Evolutionary conservation across 2,329 filamentous ascomycete species (phyloP).

Genomic region (Botrytis hyacinthi): DNA sequence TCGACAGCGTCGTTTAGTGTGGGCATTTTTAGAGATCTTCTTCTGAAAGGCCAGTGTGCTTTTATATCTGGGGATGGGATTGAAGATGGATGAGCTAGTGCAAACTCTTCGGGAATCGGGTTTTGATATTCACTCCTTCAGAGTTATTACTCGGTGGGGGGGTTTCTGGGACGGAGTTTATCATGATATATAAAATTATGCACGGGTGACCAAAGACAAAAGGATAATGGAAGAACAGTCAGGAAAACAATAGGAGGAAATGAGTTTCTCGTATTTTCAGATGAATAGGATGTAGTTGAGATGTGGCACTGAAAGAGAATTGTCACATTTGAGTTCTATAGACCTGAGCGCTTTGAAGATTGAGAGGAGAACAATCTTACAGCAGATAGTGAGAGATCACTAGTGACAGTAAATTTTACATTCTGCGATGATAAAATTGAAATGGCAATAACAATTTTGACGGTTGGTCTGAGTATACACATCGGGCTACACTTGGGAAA

Average conservation of each 20-base stretch:
- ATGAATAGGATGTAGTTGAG: neutral
- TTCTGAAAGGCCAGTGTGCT: neutral
- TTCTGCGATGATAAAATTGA: neutral
- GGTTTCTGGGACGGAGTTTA: accelerated
- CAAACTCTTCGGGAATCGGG: accelerated
- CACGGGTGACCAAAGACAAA: too few relatives aligned
- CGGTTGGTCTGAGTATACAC: neutral
- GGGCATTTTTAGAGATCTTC: too few relatives aligned
- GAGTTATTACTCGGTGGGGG: neutral
- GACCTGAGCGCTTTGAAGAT: too few relatives aligned
- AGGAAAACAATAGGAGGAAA: accelerated
- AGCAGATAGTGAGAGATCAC: neutral
- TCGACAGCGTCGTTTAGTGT: too few relatives aligned
- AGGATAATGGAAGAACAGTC: too few relatives aligned
- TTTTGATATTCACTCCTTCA: neutral
- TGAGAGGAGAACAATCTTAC: too few relatives aligned
- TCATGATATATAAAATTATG: neutral
- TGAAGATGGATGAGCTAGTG: neutral
- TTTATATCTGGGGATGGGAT: neutral
- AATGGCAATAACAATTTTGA: neutral
- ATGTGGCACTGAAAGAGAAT: neutral
- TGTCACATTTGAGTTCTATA: neutral
- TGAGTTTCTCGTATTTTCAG: neutral
- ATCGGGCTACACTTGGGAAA: neutral
- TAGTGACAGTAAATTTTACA: neutral